These are phyloP conservation scores for Blastocystis sp. DNA, from an alignment of 352 stramenopile genomes.

Conservation along the genomic window DNA sequence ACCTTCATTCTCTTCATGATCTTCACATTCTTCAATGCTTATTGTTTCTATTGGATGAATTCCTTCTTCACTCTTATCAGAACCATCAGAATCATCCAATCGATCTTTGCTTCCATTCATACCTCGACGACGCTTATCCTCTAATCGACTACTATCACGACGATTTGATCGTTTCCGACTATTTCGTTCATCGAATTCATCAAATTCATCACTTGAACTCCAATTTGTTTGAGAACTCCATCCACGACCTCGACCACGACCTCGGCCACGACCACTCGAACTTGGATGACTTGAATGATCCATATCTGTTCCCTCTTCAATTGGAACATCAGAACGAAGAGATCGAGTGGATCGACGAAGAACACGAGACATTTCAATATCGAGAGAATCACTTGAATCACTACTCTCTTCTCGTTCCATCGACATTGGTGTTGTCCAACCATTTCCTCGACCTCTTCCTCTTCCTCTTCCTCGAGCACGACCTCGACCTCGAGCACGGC, in stretches of 20 bases:
- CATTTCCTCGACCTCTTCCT: not conserved
- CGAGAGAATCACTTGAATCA: constrained; percentile 22
- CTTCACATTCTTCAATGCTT: not conserved
- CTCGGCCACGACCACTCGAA: not conserved
- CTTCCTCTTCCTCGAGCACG: not conserved
- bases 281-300: not conserved
- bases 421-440: not conserved
- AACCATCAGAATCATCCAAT: not conserved
- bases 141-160: not conserved
- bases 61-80: not conserved
- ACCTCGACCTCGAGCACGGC: constrained; percentile 2
- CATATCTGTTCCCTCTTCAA: not conserved
- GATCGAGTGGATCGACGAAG: not conserved
- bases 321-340: not conserved
- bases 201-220: constrained; percentile 26
- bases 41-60: not conserved
- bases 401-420: not conserved
- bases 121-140: constrained; percentile 2
- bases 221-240: too few relatives aligned
- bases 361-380: not conserved
- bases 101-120: not conserved
- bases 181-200: not conserved
- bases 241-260: not conserved
- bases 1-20: not conserved
- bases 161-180: not conserved